Evolutionary conservation across 164 flowering plant species (phyloP).

Genomic region (Piper longum): DNA sequence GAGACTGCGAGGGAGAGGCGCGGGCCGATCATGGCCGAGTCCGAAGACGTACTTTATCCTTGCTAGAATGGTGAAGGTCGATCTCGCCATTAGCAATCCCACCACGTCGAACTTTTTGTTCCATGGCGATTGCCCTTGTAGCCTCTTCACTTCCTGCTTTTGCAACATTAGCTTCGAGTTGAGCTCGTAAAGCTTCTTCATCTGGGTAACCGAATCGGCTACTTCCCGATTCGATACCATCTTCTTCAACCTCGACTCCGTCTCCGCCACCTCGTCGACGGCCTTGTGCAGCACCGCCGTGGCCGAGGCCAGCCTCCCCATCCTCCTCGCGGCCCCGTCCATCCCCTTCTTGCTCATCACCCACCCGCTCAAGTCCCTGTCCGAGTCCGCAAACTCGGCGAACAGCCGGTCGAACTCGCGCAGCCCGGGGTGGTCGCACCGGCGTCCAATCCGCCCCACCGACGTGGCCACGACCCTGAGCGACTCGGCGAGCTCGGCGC

Average conservation of each 20-base stretch:
- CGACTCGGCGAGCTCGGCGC: constrained; percentile 55
- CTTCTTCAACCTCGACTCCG: constrained; percentile 38
- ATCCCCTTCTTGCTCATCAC: constrained; percentile 37
- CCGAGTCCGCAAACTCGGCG: constrained; percentile 40
- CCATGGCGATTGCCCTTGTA: constrained; percentile 70
- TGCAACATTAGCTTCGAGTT: constrained; percentile 61
- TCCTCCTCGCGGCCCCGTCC: constrained; percentile 41
- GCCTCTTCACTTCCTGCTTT: constrained; percentile 49
- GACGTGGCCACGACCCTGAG: constrained; percentile 31
- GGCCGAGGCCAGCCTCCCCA: constrained; percentile 36
- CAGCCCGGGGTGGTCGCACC: constrained; percentile 29
- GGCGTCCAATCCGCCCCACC: constrained; percentile 27
- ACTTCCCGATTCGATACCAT: constrained; percentile 8
- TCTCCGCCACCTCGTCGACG: constrained; percentile 42
- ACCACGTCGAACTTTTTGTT: constrained; percentile 44
- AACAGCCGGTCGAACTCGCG: constrained; percentile 31
- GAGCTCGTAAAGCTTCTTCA: constrained; percentile 37
- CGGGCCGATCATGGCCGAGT: constrained; percentile 15
- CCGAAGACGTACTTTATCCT: constrained; percentile 65
- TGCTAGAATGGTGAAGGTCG: constrained; percentile 48
- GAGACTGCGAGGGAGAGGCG: constrained; percentile 32
- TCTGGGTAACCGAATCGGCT: constrained; percentile 14
- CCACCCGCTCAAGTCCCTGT: constrained; percentile 46
- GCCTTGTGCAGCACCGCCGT: constrained; percentile 40
- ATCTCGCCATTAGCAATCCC: constrained; percentile 30